These are phyloP conservation scores for Calocybe cyanea DNA, from an alignment of 768 basidiomycete species.

Conservation along the genomic window DNA sequence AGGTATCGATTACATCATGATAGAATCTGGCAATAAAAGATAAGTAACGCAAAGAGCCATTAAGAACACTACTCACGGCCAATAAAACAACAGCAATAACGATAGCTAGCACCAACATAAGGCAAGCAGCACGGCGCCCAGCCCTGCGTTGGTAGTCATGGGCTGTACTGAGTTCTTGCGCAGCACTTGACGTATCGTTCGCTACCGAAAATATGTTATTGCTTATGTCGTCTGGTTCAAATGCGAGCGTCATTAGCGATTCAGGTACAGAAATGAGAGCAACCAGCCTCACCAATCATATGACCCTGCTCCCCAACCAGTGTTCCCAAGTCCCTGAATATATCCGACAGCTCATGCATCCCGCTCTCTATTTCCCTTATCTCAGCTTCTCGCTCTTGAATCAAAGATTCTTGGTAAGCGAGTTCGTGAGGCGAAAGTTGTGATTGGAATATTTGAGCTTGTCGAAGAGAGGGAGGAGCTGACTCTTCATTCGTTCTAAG, in stretches of 20 bases:
- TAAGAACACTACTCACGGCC: constrained; percentile 72
- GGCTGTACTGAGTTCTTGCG: constrained; percentile 84
- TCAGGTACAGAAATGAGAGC: not conserved
- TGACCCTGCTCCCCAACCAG: constrained; percentile 92
- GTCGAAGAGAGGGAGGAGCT: constrained; percentile 55
- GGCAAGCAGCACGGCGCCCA: constrained; percentile 82
- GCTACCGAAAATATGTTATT: constrained; percentile 87
- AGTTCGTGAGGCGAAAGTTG: constrained; percentile 89
- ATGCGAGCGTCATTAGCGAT: too few species aligned
- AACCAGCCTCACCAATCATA: constrained; percentile 75
- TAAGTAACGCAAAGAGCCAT: not conserved
- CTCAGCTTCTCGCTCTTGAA: constrained; percentile 90
- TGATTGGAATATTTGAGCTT: constrained; percentile 64
- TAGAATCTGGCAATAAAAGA: constrained; percentile 6
- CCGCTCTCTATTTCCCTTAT: constrained; percentile 96
- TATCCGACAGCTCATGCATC: constrained; percentile 93
- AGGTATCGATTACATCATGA: constrained; percentile 15
- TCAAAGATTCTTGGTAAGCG: constrained; percentile 92
- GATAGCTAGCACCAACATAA: constrained; percentile 82
- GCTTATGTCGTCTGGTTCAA: constrained; percentile 82
- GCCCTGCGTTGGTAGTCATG: constrained; percentile 94
- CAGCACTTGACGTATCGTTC: constrained; percentile 75
- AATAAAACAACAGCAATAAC: constrained; percentile 87
- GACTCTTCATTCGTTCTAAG: constrained; percentile 30
- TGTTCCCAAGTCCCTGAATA: constrained; percentile 94